These are phyloP conservation scores for Schizothecium vesticola DNA, from an alignment of 495 filamentous ascomycete species.

Conservation along the genomic window DNA sequence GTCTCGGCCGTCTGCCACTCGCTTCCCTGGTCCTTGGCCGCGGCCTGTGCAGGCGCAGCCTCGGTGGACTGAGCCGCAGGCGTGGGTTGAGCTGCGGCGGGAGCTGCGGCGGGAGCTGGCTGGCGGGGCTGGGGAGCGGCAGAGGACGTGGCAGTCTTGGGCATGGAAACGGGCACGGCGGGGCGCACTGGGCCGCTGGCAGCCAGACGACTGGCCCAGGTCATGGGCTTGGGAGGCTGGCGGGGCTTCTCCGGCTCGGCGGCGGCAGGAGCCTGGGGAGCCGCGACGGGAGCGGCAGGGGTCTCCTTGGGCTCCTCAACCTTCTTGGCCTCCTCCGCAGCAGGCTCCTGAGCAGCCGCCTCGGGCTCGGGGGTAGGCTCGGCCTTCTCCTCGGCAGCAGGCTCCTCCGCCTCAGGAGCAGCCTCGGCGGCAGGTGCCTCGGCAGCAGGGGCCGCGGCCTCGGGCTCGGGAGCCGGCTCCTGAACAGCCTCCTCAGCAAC, in stretches of 20 bases:
- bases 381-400: conserved; percentile 43
- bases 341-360: conserved; percentile 37
- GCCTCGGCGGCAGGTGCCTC: conserved; percentile 43
- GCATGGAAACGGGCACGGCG: conserved; percentile 31
- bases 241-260: conserved; percentile 35
- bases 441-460: conserved; percentile 25
- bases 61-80: conserved; percentile 28
- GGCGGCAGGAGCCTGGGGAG: conserved; percentile 35
- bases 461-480: conserved; percentile 42
- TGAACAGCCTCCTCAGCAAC: conserved; percentile 40
- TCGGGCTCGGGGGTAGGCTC: conserved; percentile 32
- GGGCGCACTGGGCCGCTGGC: conserved; percentile 40
- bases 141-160: conserved; percentile 42
- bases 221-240: conserved; percentile 60
- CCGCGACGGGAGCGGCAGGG: conserved; percentile 39
- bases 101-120: conserved; percentile 17
- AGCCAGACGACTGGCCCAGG: conserved; percentile 78
- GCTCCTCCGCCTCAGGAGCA: background rate
- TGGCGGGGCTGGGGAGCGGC: conserved; percentile 29
- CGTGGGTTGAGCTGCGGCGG: conserved; percentile 33
- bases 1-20: conserved; percentile 83
- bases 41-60: conserved; percentile 23
- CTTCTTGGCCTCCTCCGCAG: conserved; percentile 44
- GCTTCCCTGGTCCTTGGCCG: conserved; percentile 44
- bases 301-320: conserved; percentile 56